These are phyloP conservation scores for Phytophthora gonapodyides DNA, from an alignment of 352 stramenopile species.

Conservation along the genomic window DNA sequence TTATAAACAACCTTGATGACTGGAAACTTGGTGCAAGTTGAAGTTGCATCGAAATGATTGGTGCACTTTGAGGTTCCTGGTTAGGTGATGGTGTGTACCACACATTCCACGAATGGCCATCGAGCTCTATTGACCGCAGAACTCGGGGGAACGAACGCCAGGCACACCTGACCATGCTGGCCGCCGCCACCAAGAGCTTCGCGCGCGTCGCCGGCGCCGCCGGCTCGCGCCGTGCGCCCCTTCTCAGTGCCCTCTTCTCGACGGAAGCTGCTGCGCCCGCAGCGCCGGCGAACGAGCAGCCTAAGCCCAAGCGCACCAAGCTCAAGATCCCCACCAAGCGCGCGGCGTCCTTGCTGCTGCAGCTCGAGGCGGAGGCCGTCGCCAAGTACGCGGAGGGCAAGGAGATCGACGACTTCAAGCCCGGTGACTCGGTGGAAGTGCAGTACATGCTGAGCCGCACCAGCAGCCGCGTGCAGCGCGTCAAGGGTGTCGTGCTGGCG, in stretches of 20 bases:
- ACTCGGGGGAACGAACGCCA: constrained; percentile 4
- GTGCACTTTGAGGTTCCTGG: neutral
- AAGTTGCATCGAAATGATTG: neutral
- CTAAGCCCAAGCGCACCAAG: constrained; percentile 67
- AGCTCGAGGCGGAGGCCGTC: constrained; percentile 73
- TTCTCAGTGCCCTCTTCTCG: constrained; percentile 53
- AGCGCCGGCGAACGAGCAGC: constrained; percentile 22
- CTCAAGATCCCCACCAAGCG: constrained; percentile 84
- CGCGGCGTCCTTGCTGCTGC: constrained; percentile 64
- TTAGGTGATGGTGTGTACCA: constrained; percentile 14
- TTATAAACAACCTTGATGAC: neutral
- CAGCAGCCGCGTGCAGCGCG: constrained; percentile 66
- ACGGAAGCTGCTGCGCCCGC: constrained; percentile 25
- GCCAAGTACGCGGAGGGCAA: constrained; percentile 65
- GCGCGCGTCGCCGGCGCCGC: constrained; percentile 34
- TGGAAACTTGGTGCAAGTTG: too few species aligned
- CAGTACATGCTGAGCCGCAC: constrained; percentile 83
- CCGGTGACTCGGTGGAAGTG: constrained; percentile 80
- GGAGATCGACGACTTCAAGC: constrained; percentile 75
- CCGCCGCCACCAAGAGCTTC: constrained; percentile 61
- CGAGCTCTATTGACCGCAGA: constrained; percentile 28
- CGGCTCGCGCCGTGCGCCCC: constrained; percentile 29
- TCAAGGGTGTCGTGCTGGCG: constrained; percentile 84
- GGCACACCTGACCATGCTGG: constrained; percentile 47
- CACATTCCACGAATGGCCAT: constrained; percentile 24